These are phyloP conservation scores for Geranomyces michiganensis DNA, from an alignment of 192 early-diverging fungal genomes.

Conservation along the genomic window DNA sequence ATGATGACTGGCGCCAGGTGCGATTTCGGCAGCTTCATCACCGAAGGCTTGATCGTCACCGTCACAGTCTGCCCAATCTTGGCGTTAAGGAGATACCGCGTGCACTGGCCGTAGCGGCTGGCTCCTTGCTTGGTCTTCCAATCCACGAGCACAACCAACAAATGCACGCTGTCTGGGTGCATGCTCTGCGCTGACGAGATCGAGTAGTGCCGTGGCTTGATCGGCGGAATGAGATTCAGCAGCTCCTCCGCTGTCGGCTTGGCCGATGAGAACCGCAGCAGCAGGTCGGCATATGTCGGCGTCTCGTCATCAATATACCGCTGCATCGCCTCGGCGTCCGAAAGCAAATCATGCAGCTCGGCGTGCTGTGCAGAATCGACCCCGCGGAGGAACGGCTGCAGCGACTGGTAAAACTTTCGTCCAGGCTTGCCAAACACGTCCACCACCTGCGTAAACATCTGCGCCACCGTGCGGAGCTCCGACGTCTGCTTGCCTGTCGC, in stretches of 20 bases:
- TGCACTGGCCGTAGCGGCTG: slow-evolving; percentile 84
- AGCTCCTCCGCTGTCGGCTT: slow-evolving; percentile 74
- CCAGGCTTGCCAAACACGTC: slow-evolving; percentile 94
- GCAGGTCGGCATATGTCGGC: slow-evolving; percentile 81
- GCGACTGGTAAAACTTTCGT: slow-evolving; percentile 88
- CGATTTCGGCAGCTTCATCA: slow-evolving; percentile 90
- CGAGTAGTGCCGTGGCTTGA: slow-evolving; percentile 98
- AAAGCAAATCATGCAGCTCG: slow-evolving; percentile 61
- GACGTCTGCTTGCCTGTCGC: slow-evolving; percentile 37
- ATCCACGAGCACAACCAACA: slow-evolving; percentile 90
- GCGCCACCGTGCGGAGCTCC: slow-evolving; percentile 75
- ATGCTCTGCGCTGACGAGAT: slow-evolving; percentile 89
- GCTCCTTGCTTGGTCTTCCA: slow-evolving; percentile 73
- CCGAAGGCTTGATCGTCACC: slow-evolving; percentile 92
- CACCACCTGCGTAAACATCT: slow-evolving; percentile 79
- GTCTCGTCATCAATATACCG: slow-evolving; percentile 78
- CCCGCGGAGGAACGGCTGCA: slow-evolving; percentile 68
- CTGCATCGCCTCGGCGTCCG: slow-evolving; percentile 80
- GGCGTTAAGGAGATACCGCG: slow-evolving; percentile 78
- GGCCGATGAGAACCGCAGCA: slow-evolving; percentile 84
- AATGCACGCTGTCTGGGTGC: slow-evolving; percentile 86
- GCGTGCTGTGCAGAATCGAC: slow-evolving; percentile 64
- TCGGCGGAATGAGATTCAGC: slow-evolving; percentile 72
- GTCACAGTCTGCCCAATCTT: slow-evolving; percentile 71
- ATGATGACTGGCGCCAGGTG: slow-evolving; percentile 89